Evolutionary conservation across 805 yeast species (phyloP).

Genomic region (Starmerella gropengiesseri): DNA sequence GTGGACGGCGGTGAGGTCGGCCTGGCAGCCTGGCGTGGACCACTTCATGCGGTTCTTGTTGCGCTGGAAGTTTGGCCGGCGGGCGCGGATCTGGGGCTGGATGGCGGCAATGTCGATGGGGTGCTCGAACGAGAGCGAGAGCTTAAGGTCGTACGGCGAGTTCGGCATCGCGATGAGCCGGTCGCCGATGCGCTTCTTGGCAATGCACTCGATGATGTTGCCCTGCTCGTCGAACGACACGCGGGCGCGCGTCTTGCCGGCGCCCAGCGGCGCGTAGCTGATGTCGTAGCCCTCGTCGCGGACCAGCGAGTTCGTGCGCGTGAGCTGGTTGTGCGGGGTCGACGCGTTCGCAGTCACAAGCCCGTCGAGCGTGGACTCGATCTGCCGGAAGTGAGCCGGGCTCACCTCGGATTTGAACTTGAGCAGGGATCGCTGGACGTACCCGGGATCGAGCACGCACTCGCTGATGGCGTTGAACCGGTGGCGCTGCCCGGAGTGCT

Average conservation of each 20-base stretch:
- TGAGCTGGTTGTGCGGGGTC: slow-evolving; percentile 10
- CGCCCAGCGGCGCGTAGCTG: slow-evolving; percentile 3
- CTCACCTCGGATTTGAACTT: slow-evolving; percentile 26
- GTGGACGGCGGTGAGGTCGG: slow-evolving; percentile 29
- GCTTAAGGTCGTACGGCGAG: slow-evolving; percentile 61
- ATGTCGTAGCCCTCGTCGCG: slow-evolving; percentile 19
- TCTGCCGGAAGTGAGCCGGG: slow-evolving; percentile 21
- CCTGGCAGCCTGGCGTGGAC: slow-evolving; percentile 44
- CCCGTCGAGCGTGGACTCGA: slow-evolving; percentile 21
- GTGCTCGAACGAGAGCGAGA: slow-evolving; percentile 65
- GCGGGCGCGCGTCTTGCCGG: slow-evolving; percentile 21
- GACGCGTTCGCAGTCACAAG: slow-evolving; percentile 13
- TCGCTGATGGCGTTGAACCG: slow-evolving; percentile 29
- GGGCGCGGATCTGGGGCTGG: slow-evolving; percentile 29
- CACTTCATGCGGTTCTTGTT: slow-evolving; percentile 64
- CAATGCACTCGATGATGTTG: slow-evolving; percentile 46
- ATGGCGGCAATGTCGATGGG: slow-evolving; percentile 41
- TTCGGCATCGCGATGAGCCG: slow-evolving; percentile 64
- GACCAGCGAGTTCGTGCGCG: slow-evolving; percentile 9
- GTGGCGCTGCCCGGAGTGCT: slow-evolving; percentile 24
- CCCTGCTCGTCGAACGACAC: slow-evolving; percentile 26
- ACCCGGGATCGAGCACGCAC: slow-evolving; percentile 26
- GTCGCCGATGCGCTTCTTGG: slow-evolving; percentile 64
- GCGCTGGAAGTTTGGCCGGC: slow-evolving; percentile 37
- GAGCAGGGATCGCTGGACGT: slow-evolving; percentile 22